Evolutionary conservation across 352 stramenopile genomes (phyloP).

Genomic region (Salisapilia sapeloensis): DNA sequence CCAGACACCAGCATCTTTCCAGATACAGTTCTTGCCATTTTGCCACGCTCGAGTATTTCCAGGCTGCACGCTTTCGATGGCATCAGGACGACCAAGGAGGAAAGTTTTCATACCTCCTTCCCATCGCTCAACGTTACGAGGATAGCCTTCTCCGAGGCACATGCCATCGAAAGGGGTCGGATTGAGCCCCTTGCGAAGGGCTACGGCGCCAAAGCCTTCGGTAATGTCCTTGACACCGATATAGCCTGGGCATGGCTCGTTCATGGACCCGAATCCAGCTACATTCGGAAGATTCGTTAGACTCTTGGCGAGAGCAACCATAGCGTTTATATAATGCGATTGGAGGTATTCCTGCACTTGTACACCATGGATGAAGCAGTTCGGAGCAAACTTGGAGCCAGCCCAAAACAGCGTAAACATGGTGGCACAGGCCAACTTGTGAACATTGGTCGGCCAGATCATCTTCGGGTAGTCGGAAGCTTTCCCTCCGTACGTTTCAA

Average conservation of each 20-base stretch:
- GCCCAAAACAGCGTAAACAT: conserved; percentile 88
- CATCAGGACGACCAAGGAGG: conserved; percentile 31
- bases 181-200: conserved; percentile 54
- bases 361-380: conserved; percentile 46
- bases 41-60: conserved; percentile 50
- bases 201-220: conserved; percentile 24
- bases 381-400: conserved; percentile 48
- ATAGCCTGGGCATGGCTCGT: conserved; percentile 73
- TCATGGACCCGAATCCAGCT: conserved; percentile 85
- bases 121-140: conserved; percentile 45
- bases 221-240: conserved; percentile 46
- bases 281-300: conserved; percentile 65
- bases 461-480: conserved; percentile 64
- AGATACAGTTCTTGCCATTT: conserved; percentile 46
- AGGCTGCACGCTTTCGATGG: conserved; percentile 25
- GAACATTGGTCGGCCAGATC: conserved; percentile 88
- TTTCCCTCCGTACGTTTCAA: conserved; percentile 29
- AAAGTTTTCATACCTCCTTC: conserved; percentile 61
- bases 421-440: conserved; percentile 76
- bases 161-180: conserved; percentile 76
- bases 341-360: conserved; percentile 80
- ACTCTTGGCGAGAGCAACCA: conserved; percentile 37
- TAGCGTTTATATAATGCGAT: conserved; percentile 67
- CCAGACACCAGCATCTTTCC: conserved; percentile 73
- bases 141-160: conserved; percentile 45